Percentiles rank a stretch among this genome's conserved stretches.
These are phyloP conservation scores for Gymnopilus dilepis DNA, from an alignment of 768 basidiomycete genomes.

Conservation along the genomic window DNA sequence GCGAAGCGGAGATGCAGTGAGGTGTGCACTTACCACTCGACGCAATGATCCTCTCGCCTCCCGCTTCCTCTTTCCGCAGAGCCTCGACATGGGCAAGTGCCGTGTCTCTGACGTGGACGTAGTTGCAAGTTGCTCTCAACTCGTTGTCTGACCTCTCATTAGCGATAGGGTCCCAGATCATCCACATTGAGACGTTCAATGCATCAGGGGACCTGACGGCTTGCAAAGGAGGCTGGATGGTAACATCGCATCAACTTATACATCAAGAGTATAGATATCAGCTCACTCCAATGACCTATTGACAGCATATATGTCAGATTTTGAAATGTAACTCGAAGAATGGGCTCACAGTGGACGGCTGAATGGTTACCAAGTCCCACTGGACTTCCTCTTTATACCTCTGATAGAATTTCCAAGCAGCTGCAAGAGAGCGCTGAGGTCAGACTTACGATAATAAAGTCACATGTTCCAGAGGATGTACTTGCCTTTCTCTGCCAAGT, in stretches of 20 bases:
- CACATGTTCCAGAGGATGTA: neutral
- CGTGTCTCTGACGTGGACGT: conserved; percentile 55
- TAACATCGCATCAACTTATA: neutral
- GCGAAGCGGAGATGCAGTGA: no score
- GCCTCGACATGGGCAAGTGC: conserved; percentile 58
- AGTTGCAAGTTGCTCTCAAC: conserved; percentile 24
- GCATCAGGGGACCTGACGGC: neutral
- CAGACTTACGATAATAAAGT: neutral
- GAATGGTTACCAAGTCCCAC: conserved; percentile 59
- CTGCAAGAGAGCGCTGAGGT: no score
- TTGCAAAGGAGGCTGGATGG: conserved; percentile 5
- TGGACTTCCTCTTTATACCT: conserved; percentile 41
- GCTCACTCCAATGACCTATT: conserved; percentile 23
- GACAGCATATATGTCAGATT: neutral
- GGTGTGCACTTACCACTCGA: conserved; percentile 20
- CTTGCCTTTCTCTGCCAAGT: conserved; percentile 59
- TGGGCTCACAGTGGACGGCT: conserved; percentile 45
- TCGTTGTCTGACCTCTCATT: conserved; percentile 26
- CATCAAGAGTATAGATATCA: conserved; percentile 32
- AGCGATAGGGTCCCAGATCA: neutral
- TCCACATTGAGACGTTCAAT: conserved; percentile 19
- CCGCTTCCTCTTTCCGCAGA: conserved; percentile 51
- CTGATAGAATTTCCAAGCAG: conserved; percentile 47
- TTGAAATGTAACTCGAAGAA: neutral
- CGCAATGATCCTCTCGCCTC: conserved; percentile 59